Percentiles rank a stretch among this genome's conserved stretches.
phyloP scores from a whole-genome alignment of 805 yeast species.

The Naumovozyma baii region DNA sequence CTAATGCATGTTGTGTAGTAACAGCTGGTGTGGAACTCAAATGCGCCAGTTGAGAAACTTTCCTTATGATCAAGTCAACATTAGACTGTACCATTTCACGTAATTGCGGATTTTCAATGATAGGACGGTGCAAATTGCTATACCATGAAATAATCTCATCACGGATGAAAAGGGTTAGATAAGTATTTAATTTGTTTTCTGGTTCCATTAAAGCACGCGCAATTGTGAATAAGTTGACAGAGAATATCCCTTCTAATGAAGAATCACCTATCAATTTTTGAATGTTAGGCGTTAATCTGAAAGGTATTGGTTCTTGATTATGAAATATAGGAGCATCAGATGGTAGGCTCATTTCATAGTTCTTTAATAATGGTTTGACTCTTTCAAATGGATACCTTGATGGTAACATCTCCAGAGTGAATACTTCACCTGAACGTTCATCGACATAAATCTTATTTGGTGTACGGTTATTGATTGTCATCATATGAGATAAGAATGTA shows the following conservation, averaged over 20 bases:
- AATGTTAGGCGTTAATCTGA: conserved; percentile 90
- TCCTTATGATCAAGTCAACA: conserved; percentile 73
- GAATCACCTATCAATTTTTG: conserved; percentile 90
- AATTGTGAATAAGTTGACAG: conserved; percentile 74
- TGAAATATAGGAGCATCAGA: conserved; percentile 68
- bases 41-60: conserved; percentile 71
- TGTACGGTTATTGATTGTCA: conserved; percentile 85
- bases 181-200: conserved; percentile 84
- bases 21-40: conserved; percentile 43
- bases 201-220: conserved; percentile 87
- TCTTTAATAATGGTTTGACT: conserved; percentile 32
- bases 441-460: conserved; percentile 89
- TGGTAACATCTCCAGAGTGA: conserved; percentile 94
- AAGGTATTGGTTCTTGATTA: conserved; percentile 89
- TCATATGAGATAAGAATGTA: conserved; percentile 84
- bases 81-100: conserved; percentile 81
- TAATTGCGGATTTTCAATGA: conserved; percentile 74
- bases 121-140: conserved; percentile 73
- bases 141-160: conserved; percentile 95
- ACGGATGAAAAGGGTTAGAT: conserved; percentile 84
- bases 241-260: conserved; percentile 83
- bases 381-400: conserved; percentile 53
- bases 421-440: conserved; percentile 73
- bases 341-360: conserved; percentile 30
- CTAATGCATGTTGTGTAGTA: conserved; percentile 82